Percentiles rank a stretch among this genome's conserved stretches.
Conservation (phyloP, 768 basidiomycete species). For the Steccherinum ochraceum region DNA sequence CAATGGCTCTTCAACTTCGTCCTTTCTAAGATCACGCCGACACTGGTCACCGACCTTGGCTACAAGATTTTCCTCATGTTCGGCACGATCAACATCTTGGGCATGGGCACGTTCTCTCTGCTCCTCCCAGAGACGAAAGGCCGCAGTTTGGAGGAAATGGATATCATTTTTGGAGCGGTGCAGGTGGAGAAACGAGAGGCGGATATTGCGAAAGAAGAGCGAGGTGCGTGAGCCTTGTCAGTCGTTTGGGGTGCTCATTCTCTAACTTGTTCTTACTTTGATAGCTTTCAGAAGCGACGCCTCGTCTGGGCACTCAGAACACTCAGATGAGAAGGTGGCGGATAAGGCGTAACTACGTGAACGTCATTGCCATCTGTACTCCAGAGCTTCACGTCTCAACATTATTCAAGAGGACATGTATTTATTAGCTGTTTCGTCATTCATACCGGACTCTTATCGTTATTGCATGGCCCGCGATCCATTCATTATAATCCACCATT, state of each 20-base stretch:
- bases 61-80: slow-evolving; percentile 79
- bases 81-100: slow-evolving; percentile 65
- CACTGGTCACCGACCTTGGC: slow-evolving; percentile 51
- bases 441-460: too few relatives aligned
- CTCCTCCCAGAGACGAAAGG: slow-evolving; percentile 37
- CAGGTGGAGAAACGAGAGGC: slow-evolving; percentile 45
- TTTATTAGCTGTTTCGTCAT: too few relatives aligned
- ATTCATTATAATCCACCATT: too few relatives aligned
- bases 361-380: too few relatives aligned
- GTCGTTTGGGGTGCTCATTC: too few relatives aligned
- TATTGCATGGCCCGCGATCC: too few relatives aligned
- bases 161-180: slow-evolving; percentile 53
- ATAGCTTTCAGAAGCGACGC: too few relatives aligned
- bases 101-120: slow-evolving; percentile 64
- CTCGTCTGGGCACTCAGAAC: too few relatives aligned
- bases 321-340: neutral
- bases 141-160: slow-evolving; percentile 45
- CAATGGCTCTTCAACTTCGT: slow-evolving; percentile 86
- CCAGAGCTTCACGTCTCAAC: too few relatives aligned
- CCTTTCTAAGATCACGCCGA: slow-evolving; percentile 65
- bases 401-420: too few relatives aligned
- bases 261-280: too few relatives aligned
- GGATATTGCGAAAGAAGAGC: slow-evolving; percentile 43
- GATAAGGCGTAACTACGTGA: too few relatives aligned
- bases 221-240: slow-evolving; percentile 23